phyloP scores from a whole-genome alignment of 176 grass and related monocot species.

The Elymus sibiricus region DNA sequence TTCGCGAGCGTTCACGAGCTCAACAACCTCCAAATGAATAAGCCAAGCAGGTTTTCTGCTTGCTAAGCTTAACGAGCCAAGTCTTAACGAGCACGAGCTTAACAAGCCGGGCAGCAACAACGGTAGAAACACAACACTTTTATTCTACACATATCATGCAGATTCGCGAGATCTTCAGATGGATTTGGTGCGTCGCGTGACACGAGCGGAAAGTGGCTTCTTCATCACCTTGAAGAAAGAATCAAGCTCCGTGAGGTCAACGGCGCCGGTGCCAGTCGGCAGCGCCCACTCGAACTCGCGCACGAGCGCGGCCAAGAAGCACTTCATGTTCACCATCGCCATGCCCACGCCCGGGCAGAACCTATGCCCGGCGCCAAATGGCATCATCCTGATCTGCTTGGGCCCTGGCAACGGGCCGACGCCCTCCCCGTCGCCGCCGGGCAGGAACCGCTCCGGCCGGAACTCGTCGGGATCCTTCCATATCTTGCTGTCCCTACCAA shows the following conservation, averaged over 20 bases:
- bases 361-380: not conserved
- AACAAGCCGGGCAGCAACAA: no score
- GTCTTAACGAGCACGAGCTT: no score
- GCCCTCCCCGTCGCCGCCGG: slow-evolving; percentile 50
- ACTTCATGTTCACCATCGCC: slow-evolving; percentile 1
- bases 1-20: no score
- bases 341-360: not conserved
- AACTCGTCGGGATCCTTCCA: slow-evolving; percentile 27
- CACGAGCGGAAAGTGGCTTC: not conserved
- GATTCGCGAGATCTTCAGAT: no score
- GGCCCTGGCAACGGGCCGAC: not conserved
- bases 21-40: no score
- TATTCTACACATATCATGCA: no score
- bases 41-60: no score
- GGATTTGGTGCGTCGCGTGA: not conserved
- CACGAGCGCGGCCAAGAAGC: not conserved
- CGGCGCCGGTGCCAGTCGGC: not conserved
- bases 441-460: slow-evolving; percentile 42
- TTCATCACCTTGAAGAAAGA: not conserved
- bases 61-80: no score
- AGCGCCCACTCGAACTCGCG: slow-evolving; percentile 14
- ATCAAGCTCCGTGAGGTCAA: not conserved
- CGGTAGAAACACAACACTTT: no score
- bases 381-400: slow-evolving; percentile 22
- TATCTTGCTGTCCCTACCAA: not conserved